Evolutionary conservation across 2,329 filamentous ascomycete species (phyloP).

Genomic region (Macrophomina pseudophaseolina): DNA sequence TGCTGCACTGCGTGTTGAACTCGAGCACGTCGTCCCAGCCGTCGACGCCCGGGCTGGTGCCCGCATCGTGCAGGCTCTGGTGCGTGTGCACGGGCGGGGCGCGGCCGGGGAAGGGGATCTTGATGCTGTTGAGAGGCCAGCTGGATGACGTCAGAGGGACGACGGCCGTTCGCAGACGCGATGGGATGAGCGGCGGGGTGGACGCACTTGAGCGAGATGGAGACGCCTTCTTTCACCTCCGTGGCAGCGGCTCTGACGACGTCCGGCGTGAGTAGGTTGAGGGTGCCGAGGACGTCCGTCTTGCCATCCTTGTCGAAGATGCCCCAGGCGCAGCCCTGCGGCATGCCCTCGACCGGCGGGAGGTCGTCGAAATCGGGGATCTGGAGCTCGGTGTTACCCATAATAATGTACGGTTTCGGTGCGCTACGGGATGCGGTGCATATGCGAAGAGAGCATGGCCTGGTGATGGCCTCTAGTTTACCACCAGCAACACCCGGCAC

Average conservation of each 20-base stretch:
- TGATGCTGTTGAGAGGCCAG: conserved; percentile 29
- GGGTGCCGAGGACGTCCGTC: conserved; percentile 42
- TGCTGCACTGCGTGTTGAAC: conserved; percentile 62
- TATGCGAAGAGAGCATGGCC: not conserved
- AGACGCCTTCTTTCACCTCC: conserved; percentile 56
- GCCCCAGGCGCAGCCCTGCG: conserved; percentile 26
- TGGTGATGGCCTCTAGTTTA: too few species aligned
- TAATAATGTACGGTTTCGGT: not conserved
- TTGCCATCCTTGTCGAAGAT: conserved; percentile 27
- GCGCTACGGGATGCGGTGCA: not conserved
- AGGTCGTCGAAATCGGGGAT: conserved; percentile 4
- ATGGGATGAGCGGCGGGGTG: not conserved
- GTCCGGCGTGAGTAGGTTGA: conserved; percentile 59
- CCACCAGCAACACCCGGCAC: too few species aligned
- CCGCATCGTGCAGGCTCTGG: conserved; percentile 33
- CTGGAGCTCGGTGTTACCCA: conserved; percentile 34
- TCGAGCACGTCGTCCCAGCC: conserved; percentile 42
- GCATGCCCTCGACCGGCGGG: not conserved
- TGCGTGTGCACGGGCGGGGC: conserved; percentile 44
- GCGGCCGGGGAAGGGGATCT: conserved; percentile 39
- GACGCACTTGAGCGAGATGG: conserved; percentile 59
- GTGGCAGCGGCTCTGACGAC: conserved; percentile 49
- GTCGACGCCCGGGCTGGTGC: conserved; percentile 23
- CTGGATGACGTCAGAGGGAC: conserved; percentile 5
- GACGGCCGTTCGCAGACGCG: not conserved